Percentiles rank a stretch among this genome's conserved stretches.
Conservation (phyloP, 169 alveolate species). For the Babesia caballi region DNA sequence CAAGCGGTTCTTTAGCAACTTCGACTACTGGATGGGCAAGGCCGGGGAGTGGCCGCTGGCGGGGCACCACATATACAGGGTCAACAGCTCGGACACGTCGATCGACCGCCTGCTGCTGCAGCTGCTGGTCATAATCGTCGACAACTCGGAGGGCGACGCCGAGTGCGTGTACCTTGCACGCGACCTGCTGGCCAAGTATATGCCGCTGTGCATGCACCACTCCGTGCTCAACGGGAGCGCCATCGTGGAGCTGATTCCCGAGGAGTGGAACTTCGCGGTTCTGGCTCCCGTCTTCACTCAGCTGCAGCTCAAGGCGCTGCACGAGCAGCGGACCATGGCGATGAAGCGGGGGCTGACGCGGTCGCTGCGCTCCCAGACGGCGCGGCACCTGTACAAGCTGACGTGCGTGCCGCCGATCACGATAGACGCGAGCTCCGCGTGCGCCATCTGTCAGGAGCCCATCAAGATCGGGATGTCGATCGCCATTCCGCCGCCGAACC, state of each 20-base stretch:
- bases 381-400: constrained; percentile 32
- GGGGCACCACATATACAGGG: constrained; percentile 15
- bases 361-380: constrained; percentile 38
- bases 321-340: constrained; percentile 49
- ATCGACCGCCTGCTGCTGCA: constrained; percentile 44
- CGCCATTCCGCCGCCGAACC: constrained; percentile 49
- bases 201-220: constrained; percentile 46
- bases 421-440: constrained; percentile 49
- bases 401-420: constrained; percentile 60
- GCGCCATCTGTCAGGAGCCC: constrained; percentile 54
- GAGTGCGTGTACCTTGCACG: constrained; percentile 8
- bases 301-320: constrained; percentile 55
- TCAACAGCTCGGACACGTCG: constrained; percentile 37
- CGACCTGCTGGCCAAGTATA: constrained; percentile 45
- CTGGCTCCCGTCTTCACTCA: constrained; percentile 53
- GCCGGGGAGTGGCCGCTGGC: constrained; percentile 50
- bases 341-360: constrained; percentile 54
- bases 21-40: constrained; percentile 52
- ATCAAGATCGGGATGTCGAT: constrained; percentile 60
- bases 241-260: constrained; percentile 54
- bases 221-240: constrained; percentile 36
- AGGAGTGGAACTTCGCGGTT: constrained; percentile 44
- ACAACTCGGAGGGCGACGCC: constrained; percentile 18
- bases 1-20: constrained; percentile 47
- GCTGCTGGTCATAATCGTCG: constrained; percentile 37